Conservation (phyloP, 2,329 filamentous ascomycete genomes). For the Alternaria ventricosa region DNA sequence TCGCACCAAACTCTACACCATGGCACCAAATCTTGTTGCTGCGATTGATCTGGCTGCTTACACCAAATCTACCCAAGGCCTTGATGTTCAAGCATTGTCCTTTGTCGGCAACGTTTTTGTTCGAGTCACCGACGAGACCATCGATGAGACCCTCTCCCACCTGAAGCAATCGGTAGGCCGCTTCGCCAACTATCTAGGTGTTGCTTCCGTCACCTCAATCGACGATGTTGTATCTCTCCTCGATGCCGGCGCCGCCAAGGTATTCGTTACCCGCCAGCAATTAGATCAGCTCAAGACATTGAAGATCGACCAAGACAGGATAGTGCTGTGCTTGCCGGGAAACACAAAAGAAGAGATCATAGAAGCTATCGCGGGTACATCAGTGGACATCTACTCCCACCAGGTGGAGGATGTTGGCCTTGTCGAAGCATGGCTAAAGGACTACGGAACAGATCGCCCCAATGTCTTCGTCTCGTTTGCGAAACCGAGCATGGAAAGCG, state of each 20-base stretch:
- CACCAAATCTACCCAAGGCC: constrained; percentile 55
- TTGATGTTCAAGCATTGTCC: constrained; percentile 59
- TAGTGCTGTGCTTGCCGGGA: constrained; percentile 62
- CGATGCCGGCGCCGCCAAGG: constrained; percentile 82
- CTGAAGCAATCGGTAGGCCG: constrained; percentile 63
- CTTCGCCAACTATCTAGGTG: constrained; percentile 76
- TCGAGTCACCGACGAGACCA: constrained; percentile 56
- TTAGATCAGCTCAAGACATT: constrained; percentile 62
- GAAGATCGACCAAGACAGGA: constrained; percentile 61
- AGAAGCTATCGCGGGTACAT: constrained; percentile 49
- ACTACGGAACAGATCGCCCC: constrained; percentile 57
- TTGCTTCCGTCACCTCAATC: constrained; percentile 68
- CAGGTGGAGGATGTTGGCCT: constrained; percentile 52
- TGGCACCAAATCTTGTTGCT: constrained; percentile 56
- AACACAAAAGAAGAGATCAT: constrained; percentile 52
- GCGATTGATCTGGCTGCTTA: constrained; percentile 56
- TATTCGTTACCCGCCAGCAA: constrained; percentile 78
- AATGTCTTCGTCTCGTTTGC: constrained; percentile 60
- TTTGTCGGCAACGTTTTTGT: constrained; percentile 66
- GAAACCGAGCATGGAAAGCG: constrained; percentile 49
- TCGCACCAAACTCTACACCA: constrained; percentile 27
- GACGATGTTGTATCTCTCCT: constrained; percentile 82
- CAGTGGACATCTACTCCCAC: constrained; percentile 55
- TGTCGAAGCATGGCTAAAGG: constrained; percentile 55
- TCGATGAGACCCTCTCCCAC: constrained; percentile 59